Evolutionary conservation across 2,329 filamentous ascomycete species (phyloP).

Genomic region (Paraphaeosphaeria minitans): DNA sequence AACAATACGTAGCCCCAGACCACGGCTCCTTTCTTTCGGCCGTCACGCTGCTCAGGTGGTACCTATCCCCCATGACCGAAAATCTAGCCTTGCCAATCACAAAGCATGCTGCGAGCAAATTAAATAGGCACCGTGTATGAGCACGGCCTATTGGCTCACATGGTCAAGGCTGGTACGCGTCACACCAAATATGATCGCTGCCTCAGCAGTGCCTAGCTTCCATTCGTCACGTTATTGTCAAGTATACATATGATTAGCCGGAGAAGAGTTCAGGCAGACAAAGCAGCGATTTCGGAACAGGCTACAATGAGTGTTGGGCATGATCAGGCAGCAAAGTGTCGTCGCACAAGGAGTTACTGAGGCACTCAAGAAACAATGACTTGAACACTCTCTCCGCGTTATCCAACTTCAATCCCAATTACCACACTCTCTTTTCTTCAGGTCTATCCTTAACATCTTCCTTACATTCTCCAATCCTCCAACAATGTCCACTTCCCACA

Average conservation of each 20-base stretch:
- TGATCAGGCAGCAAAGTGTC: conserved; percentile 7
- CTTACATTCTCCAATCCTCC: background rate
- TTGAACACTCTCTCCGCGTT: background rate
- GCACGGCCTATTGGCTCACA: background rate
- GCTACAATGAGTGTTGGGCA: background rate
- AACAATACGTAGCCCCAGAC: no score
- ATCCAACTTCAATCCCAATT: background rate
- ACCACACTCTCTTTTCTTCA: background rate
- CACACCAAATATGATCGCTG: background rate
- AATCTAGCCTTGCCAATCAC: no score
- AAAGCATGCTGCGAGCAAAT: no score
- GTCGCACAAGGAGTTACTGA: background rate
- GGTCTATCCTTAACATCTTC: background rate
- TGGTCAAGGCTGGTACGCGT: background rate
- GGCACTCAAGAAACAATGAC: background rate
- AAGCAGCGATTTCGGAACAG: background rate
- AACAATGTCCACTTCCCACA: background rate
- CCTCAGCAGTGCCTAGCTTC: background rate
- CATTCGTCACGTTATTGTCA: background rate
- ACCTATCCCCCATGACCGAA: no score
- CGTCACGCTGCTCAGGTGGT: no score
- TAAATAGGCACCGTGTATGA: background rate
- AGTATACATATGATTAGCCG: background rate
- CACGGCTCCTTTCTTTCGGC: no score
- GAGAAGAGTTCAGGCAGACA: background rate